Evolutionary conservation across 805 yeast species (phyloP).

Genomic region (Wickerhamomyces bisporus): DNA sequence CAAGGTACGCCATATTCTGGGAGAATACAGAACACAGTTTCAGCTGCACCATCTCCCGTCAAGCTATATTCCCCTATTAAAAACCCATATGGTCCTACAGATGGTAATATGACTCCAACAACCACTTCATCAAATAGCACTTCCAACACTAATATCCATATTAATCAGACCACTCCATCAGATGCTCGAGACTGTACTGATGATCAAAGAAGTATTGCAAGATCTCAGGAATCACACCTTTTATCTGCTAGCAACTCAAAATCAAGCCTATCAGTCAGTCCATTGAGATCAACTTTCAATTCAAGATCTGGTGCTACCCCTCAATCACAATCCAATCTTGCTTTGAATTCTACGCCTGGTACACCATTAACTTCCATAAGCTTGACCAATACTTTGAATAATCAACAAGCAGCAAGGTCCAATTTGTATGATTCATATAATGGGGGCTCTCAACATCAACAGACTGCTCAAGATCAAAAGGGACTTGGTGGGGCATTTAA

Average conservation of each 20-base stretch:
- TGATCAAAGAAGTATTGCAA: background rate
- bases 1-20: background rate
- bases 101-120: background rate
- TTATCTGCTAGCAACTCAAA: background rate
- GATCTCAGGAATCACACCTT: background rate
- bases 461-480: conserved; percentile 10
- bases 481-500: conserved; percentile 4
- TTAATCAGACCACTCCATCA: background rate
- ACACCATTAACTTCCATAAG: background rate
- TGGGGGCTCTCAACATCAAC: conserved; percentile 8
- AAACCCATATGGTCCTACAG: background rate
- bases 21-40: background rate
- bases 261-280: conserved; percentile 8
- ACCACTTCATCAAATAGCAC: background rate
- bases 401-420: conserved; percentile 4
- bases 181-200: background rate
- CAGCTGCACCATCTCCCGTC: background rate
- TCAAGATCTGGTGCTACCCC: conserved; percentile 2
- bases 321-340: background rate
- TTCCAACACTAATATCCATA: background rate
- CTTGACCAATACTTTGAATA: background rate
- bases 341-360: background rate
- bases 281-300: conserved; percentile 1
- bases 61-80: background rate
- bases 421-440: conserved; percentile 14